A percentile compares a stretch with the other conserved stretches of the same genome.
These are phyloP conservation scores for Kalmusia sp. DNA, from an alignment of 2,329 filamentous ascomycete genomes.

Conservation along the genomic window DNA sequence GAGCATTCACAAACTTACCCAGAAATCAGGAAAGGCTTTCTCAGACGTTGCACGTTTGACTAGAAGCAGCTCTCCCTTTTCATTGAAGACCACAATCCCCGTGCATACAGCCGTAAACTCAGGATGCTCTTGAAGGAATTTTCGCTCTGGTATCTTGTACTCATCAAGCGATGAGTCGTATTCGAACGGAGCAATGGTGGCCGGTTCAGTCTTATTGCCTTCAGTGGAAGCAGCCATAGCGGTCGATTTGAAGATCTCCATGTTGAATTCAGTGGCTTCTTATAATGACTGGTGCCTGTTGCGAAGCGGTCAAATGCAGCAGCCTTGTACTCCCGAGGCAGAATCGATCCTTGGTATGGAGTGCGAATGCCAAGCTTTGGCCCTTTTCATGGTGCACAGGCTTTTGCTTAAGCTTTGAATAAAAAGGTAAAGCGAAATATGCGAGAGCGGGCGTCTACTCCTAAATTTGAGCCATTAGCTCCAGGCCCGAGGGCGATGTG, in stretches of 20 bases:
- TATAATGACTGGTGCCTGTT: background rate
- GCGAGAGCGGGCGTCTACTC: too few species aligned
- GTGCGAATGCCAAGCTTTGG: too few species aligned
- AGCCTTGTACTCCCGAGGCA: slow-evolving; percentile 1
- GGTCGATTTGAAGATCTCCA: background rate
- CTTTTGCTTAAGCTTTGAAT: too few species aligned
- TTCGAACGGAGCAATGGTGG: slow-evolving; percentile 17
- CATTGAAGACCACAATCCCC: slow-evolving; percentile 42
- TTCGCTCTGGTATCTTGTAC: slow-evolving; percentile 36
- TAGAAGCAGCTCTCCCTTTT: slow-evolving; percentile 39
- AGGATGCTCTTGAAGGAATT: slow-evolving; percentile 34
- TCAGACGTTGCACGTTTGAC: slow-evolving; percentile 46
- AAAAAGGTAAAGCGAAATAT: too few species aligned
- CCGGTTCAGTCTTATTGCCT: background rate
- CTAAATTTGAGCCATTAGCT: too few species aligned
- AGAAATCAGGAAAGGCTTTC: slow-evolving; percentile 40
- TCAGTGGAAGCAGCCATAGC: background rate
- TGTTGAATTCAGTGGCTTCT: background rate
- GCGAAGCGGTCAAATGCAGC: background rate
- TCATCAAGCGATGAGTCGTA: slow-evolving; percentile 32
- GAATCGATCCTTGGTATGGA: too few species aligned
- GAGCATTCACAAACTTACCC: slow-evolving; percentile 28
- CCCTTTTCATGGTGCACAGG: too few species aligned
- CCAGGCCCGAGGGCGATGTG: too few species aligned
- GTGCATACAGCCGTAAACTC: slow-evolving; percentile 36